Evolutionary conservation across 805 yeast species (phyloP).

Genomic region (Lipomyces oligophaga): DNA sequence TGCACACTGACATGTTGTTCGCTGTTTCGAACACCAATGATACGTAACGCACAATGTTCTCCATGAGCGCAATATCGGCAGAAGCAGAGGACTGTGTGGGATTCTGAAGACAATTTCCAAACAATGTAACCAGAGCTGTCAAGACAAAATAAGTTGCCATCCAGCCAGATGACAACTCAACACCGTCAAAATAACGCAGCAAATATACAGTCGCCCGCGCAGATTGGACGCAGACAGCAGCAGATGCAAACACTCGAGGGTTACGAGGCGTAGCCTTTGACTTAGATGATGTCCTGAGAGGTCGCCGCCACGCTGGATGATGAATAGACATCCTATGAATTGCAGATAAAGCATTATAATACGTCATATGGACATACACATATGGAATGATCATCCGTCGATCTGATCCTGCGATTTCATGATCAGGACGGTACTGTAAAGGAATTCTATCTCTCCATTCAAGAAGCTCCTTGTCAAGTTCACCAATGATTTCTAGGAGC

Average conservation of each 20-base stretch:
- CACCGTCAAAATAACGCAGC: constrained; percentile 16
- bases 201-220: constrained; percentile 28
- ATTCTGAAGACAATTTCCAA: constrained; percentile 29
- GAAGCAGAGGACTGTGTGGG: constrained; percentile 27
- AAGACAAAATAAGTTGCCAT: constrained; percentile 18
- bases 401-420: constrained; percentile 24
- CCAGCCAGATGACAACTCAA: constrained; percentile 21
- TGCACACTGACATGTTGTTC: background rate
- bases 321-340: constrained; percentile 30
- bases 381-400: constrained; percentile 9
- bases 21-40: background rate
- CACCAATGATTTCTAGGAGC: constrained; percentile 27
- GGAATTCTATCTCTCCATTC: constrained; percentile 31
- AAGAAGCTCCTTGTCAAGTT: constrained; percentile 27
- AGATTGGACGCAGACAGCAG: constrained; percentile 31
- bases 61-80: constrained; percentile 29
- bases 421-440: constrained; percentile 28
- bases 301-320: constrained; percentile 24
- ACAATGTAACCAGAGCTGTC: constrained; percentile 23
- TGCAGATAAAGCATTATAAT: constrained; percentile 26
- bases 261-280: constrained; percentile 8
- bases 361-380: constrained; percentile 22
- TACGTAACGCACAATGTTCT: constrained; percentile 13
- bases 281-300: background rate
- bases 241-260: constrained; percentile 31